phyloP scores from a whole-genome alignment of 1,284 basidiomycete species.

The Papiliotrema terrestris region DNA sequence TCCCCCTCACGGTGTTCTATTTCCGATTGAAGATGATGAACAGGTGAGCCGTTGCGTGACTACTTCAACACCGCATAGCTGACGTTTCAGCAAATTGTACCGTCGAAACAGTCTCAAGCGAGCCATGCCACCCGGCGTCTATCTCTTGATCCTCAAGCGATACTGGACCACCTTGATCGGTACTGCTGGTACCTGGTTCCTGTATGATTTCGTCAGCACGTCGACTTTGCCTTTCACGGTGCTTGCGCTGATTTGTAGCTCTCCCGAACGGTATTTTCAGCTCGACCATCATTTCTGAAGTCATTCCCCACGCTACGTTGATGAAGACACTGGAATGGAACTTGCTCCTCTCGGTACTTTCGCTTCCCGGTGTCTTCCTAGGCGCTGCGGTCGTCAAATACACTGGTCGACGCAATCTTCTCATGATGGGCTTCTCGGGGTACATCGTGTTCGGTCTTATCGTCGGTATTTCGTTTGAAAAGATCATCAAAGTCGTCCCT shows the following conservation, averaged over 20 bases:
- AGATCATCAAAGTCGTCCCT: conserved; percentile 62
- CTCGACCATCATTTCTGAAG: conserved; percentile 60
- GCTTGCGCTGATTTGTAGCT: conserved; percentile 18
- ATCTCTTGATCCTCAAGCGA: conserved; percentile 56
- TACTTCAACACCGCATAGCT: too few species aligned
- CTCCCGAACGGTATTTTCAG: conserved; percentile 64
- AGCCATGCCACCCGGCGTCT: conserved; percentile 34
- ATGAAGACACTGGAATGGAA: conserved; percentile 60
- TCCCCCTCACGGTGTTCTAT: conserved; percentile 64
- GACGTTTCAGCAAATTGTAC: conserved; percentile 53
- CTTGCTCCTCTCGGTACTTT: conserved; percentile 62
- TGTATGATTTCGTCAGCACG: conserved; percentile 65
- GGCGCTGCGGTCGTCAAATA: conserved; percentile 64
- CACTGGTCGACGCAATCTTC: conserved; percentile 38
- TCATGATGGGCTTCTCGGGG: conserved; percentile 69
- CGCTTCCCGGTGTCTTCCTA: conserved; percentile 63
- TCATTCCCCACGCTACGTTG: conserved; percentile 57
- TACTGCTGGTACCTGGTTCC: conserved; percentile 70
- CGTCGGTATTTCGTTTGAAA: conserved; percentile 63
- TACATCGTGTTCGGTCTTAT: conserved; percentile 69
- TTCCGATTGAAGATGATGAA: conserved; percentile 18
- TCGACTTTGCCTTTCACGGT: too few species aligned
- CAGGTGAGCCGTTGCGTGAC: background rate
- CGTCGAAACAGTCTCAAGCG: conserved; percentile 63
- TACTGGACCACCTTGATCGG: conserved; percentile 70